A percentile compares a stretch with the other conserved stretches of the same genome.
These are phyloP conservation scores for Aspergillus ellipticus DNA, from an alignment of 495 filamentous ascomycete species.

Conservation along the genomic window DNA sequence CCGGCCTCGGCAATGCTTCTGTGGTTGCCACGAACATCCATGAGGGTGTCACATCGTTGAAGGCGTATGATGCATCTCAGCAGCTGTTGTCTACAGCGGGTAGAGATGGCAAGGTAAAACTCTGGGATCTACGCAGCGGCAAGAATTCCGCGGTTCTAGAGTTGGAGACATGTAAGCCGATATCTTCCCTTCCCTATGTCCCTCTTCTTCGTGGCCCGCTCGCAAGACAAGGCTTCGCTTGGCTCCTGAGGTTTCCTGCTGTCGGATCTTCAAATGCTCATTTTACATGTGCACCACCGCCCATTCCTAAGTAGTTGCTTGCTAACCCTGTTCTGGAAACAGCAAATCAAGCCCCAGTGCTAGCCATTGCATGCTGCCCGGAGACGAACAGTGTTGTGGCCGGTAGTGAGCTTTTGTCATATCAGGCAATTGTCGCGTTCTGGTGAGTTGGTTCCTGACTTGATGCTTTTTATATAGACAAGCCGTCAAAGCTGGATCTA, in stretches of 20 bases:
- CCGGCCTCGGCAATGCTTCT: slow-evolving; percentile 33
- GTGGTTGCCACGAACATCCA: slow-evolving; percentile 34
- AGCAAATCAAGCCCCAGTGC: slow-evolving; percentile 50
- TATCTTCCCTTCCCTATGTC: slow-evolving; percentile 3
- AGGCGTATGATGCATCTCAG: slow-evolving; percentile 27
- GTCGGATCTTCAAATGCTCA: neutral
- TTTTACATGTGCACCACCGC: neutral
- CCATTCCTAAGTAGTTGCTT: neutral
- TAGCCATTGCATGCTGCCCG: slow-evolving; percentile 64
- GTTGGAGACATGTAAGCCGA: slow-evolving; percentile 39
- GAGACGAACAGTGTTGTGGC: slow-evolving; percentile 60
- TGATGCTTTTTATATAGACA: neutral
- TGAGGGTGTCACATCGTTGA: slow-evolving; percentile 43
- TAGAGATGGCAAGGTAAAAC: slow-evolving; percentile 44
- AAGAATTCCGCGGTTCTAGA: slow-evolving; percentile 28
- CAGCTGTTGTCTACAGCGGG: slow-evolving; percentile 43
- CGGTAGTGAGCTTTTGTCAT: slow-evolving; percentile 74
- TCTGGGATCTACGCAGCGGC: slow-evolving; percentile 44
- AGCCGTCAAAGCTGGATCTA: neutral
- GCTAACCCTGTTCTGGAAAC: slow-evolving; percentile 14
- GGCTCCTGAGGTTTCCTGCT: neutral
- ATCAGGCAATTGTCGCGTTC: slow-evolving; percentile 67
- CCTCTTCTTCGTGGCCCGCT: neutral
- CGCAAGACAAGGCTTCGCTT: neutral
- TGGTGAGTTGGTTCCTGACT: slow-evolving; percentile 51